Percentiles rank a stretch among this genome's conserved stretches.
These are phyloP conservation scores for Tilletia walkeri DNA, from an alignment of 1,284 basidiomycete genomes.

Conservation along the genomic window DNA sequence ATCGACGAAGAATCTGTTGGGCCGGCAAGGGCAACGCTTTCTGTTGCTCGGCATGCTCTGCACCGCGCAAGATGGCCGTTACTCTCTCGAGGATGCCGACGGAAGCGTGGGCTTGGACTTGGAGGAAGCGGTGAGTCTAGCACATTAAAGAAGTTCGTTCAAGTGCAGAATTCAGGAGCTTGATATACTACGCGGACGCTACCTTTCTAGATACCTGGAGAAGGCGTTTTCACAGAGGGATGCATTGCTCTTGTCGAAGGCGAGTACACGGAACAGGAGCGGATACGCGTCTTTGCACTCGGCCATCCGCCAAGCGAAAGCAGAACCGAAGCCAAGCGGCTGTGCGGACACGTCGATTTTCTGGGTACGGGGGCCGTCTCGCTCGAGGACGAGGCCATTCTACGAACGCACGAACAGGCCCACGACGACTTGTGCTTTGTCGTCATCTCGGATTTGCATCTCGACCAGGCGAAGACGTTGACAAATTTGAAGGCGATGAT, in stretches of 20 bases:
- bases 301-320: slow-evolving; percentile 77
- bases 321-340: slow-evolving; percentile 33
- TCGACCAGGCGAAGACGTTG: slow-evolving; percentile 84
- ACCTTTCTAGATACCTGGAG: slow-evolving; percentile 66
- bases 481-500: slow-evolving; percentile 78
- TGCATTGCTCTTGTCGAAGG: slow-evolving; percentile 93
- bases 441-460: slow-evolving; percentile 88
- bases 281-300: slow-evolving; percentile 83
- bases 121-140: slow-evolving; percentile 67
- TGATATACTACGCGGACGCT: neutral
- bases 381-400: slow-evolving; percentile 79
- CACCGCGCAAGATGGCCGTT: slow-evolving; percentile 80
- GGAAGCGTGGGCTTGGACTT: slow-evolving; percentile 87
- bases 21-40: slow-evolving; percentile 84
- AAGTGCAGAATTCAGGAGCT: neutral
- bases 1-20: slow-evolving; percentile 92
- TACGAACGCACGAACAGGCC: slow-evolving; percentile 43
- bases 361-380: slow-evolving; percentile 87
- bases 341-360: slow-evolving; percentile 78
- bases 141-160: neutral
- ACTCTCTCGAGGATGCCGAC: slow-evolving; percentile 91
- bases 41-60: slow-evolving; percentile 89
- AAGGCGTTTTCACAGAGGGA: slow-evolving; percentile 95
- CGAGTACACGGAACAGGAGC: slow-evolving; percentile 88
- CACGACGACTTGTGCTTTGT: slow-evolving; percentile 70